Conservation (phyloP, 208 protist genomes). For the Wallacemonas rigidus region DNA sequence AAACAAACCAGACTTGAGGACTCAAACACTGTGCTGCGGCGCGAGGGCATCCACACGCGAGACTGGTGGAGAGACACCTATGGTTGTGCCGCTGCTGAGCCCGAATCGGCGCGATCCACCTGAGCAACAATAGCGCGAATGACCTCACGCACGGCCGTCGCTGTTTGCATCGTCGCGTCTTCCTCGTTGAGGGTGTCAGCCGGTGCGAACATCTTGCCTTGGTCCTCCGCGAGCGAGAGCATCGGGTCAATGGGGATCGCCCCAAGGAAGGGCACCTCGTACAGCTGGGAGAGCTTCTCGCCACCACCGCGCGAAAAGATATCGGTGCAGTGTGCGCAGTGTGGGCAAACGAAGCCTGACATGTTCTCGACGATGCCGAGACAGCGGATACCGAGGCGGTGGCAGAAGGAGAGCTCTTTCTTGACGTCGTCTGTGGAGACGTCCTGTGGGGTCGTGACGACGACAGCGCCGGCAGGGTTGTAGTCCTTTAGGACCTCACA, state of each 20-base stretch:
- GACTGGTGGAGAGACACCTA: no score
- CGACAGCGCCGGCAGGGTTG: slow-evolving; percentile 70
- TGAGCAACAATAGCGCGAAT: slow-evolving; percentile 61
- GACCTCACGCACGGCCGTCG: slow-evolving; percentile 46
- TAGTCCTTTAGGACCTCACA: slow-evolving; percentile 76
- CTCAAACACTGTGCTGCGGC: no score
- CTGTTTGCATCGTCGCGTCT: slow-evolving; percentile 38
- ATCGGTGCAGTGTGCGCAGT: slow-evolving; percentile 89
- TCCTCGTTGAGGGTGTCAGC: slow-evolving; percentile 7
- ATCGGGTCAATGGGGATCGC: slow-evolving; percentile 82
- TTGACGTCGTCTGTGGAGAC: slow-evolving; percentile 91
- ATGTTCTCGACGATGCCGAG: slow-evolving; percentile 95
- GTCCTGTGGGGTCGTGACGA: slow-evolving; percentile 92
- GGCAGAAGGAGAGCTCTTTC: slow-evolving; percentile 92
- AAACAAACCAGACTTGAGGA: neutral
- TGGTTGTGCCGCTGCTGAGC: neutral
- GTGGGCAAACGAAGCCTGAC: slow-evolving; percentile 92
- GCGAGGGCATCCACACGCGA: no score
- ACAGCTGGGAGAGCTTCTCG: slow-evolving; percentile 65
- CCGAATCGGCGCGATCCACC: slow-evolving; percentile 45
- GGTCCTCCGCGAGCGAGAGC: slow-evolving; percentile 75
- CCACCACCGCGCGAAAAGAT: slow-evolving; percentile 90
- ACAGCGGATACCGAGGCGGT: slow-evolving; percentile 82
- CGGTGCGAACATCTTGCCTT: slow-evolving; percentile 57
- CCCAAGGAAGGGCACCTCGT: slow-evolving; percentile 84